These are phyloP conservation scores for Aspergillus wentii DNA, from an alignment of 495 filamentous ascomycete species.

Conservation along the genomic window DNA sequence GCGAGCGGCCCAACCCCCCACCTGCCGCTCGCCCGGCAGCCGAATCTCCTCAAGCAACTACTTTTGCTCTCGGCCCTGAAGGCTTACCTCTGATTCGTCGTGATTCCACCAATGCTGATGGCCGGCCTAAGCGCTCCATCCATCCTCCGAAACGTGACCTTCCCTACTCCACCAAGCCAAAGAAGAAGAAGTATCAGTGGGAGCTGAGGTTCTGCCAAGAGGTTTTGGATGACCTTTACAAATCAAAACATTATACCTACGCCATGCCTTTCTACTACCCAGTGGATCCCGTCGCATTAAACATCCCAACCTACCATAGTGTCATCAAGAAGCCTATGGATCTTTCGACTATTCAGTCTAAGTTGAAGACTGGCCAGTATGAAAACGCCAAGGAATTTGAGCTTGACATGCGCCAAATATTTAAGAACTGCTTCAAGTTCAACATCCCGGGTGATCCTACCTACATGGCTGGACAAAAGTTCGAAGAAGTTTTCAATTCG, in stretches of 20 bases:
- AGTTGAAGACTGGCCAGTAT: slow-evolving; percentile 78
- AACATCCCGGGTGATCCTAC: slow-evolving; percentile 77
- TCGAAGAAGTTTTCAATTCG: slow-evolving; percentile 66
- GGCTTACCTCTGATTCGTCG: slow-evolving; percentile 91
- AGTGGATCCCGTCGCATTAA: slow-evolving; percentile 89
- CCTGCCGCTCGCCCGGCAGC: slow-evolving; percentile 27
- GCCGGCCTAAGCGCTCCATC: slow-evolving; percentile 88
- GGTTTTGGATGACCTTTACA: slow-evolving; percentile 71
- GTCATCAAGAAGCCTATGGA: slow-evolving; percentile 98
- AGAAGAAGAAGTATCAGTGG: slow-evolving; percentile 86
- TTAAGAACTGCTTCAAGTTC: slow-evolving; percentile 88
- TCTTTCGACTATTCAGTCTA: slow-evolving; percentile 67
- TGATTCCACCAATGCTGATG: slow-evolving; percentile 70
- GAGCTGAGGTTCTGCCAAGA: slow-evolving; percentile 89
- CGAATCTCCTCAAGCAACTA: slow-evolving; percentile 50
- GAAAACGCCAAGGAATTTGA: slow-evolving; percentile 81
- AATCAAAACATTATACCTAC: slow-evolving; percentile 60
- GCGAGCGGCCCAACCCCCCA: slow-evolving; percentile 47
- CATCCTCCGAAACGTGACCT: slow-evolving; percentile 89
- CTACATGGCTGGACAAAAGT: slow-evolving; percentile 59
- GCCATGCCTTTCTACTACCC: slow-evolving; percentile 70
- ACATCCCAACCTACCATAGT: slow-evolving; percentile 90
- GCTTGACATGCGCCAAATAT: slow-evolving; percentile 72
- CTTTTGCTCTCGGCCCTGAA: slow-evolving; percentile 78
- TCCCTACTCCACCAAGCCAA: slow-evolving; percentile 75